A percentile compares a stretch with the other conserved stretches of the same genome.
phyloP scores from a whole-genome alignment of 768 basidiomycete species.

The Boletus bicolor region DNA sequence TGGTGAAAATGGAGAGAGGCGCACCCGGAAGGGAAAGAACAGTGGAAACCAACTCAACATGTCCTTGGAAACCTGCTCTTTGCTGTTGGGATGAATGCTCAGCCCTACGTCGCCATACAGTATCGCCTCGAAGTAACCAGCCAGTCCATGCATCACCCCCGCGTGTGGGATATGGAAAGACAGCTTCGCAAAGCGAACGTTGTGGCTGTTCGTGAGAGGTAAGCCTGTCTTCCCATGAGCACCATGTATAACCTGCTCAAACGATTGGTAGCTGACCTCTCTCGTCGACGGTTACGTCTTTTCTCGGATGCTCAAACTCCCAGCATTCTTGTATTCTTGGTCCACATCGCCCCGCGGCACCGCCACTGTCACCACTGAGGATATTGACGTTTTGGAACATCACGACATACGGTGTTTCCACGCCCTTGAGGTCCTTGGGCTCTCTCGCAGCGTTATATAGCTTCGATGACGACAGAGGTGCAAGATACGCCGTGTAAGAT shows the following conservation, averaged over 20 bases:
- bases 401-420: slow-evolving; percentile 97
- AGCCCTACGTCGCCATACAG: slow-evolving; percentile 88
- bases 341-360: slow-evolving; percentile 66
- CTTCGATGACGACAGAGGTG: slow-evolving; percentile 92
- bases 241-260: background rate
- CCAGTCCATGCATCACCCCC: slow-evolving; percentile 89
- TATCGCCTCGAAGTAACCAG: slow-evolving; percentile 95
- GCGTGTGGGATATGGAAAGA: slow-evolving; percentile 94
- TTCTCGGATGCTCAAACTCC: slow-evolving; percentile 93
- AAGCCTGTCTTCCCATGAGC: slow-evolving; percentile 51
- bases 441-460: slow-evolving; percentile 79
- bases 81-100: slow-evolving; percentile 90
- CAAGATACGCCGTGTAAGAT: slow-evolving; percentile 92
- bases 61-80: slow-evolving; percentile 83
- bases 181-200: slow-evolving; percentile 80
- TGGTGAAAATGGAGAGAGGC: slow-evolving; percentile 21
- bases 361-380: slow-evolving; percentile 72
- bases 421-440: slow-evolving; percentile 61
- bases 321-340: slow-evolving; percentile 91
- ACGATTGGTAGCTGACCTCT: slow-evolving; percentile 46
- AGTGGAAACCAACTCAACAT: slow-evolving; percentile 99
- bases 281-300: slow-evolving; percentile 70
- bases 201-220: slow-evolving; percentile 94
- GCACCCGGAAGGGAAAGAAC: slow-evolving; percentile 89
- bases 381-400: slow-evolving; percentile 96